Percentiles rank a stretch among this genome's conserved stretches.
Conservation (phyloP, 495 filamentous ascomycete genomes). For the Neurospora africana region DNA sequence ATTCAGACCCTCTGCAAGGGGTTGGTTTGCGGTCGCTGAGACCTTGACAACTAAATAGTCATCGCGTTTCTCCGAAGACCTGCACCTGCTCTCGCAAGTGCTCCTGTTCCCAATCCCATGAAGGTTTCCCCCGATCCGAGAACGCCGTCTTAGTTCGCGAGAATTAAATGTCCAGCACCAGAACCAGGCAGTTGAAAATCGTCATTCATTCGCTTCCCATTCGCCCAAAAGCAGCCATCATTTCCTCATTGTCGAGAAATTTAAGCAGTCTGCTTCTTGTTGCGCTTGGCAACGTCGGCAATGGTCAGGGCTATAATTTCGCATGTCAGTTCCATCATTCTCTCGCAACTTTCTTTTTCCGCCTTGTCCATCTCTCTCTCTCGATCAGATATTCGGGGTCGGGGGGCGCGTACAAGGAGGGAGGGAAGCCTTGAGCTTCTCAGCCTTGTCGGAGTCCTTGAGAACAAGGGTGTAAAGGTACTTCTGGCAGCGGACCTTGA, state of each 20-base stretch:
- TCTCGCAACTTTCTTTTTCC: neutral
- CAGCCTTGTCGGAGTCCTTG: conserved; percentile 96
- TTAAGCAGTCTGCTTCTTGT: conserved; percentile 12
- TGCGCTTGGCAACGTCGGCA: conserved; percentile 40
- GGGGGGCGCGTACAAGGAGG: conserved; percentile 66
- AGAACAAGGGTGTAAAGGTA: conserved; percentile 95
- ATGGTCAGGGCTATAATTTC: conserved; percentile 32
- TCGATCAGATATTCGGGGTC: neutral
- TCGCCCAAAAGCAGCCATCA: neutral
- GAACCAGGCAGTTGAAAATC: neutral
- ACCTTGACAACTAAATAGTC: neutral
- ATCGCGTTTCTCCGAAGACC: neutral
- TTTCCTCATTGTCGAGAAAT: neutral
- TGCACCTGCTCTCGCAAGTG: neutral
- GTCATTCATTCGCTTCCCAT: neutral
- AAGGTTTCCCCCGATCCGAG: neutral
- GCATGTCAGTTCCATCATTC: neutral
- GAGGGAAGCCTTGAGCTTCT: conserved; percentile 99
- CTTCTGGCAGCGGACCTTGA: conserved; percentile 97
- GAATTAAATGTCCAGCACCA: neutral
- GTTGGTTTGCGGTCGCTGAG: neutral
- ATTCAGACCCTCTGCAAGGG: neutral
- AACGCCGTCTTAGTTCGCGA: neutral
- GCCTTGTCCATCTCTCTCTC: neutral
- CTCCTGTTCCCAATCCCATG: neutral